Conservation (phyloP, 495 filamentous ascomycete species). For the Neurospora sp. region DNA sequence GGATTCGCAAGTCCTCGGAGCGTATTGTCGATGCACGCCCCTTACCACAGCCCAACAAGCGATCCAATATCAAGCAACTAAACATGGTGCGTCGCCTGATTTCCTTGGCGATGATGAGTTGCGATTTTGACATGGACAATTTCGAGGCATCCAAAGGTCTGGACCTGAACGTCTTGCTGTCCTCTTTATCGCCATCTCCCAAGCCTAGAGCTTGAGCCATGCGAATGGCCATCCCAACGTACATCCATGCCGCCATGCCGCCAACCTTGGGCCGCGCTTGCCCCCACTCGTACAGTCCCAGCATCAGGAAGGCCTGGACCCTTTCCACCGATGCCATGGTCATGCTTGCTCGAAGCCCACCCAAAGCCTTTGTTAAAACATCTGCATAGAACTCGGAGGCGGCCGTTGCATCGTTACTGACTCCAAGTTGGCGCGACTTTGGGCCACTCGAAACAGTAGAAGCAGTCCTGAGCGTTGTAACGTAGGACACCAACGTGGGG, state of each 20-base stretch:
- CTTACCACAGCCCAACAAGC: constrained; percentile 67
- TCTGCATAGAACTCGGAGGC: constrained; percentile 75
- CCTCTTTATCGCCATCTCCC: constrained; percentile 48
- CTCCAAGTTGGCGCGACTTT: constrained; percentile 23
- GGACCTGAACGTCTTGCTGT: constrained; percentile 15
- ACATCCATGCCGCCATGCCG: constrained; percentile 67
- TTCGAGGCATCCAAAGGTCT: constrained; percentile 10
- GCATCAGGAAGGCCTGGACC: constrained; percentile 70
- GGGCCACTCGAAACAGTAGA: constrained; percentile 17
- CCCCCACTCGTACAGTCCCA: constrained; percentile 78
- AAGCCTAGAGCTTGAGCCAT: constrained; percentile 62
- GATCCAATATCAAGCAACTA: constrained; percentile 76
- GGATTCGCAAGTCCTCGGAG: constrained; percentile 56
- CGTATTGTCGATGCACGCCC: constrained; percentile 61
- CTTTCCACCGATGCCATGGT: constrained; percentile 53
- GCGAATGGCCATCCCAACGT: constrained; percentile 67
- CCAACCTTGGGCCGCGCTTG: constrained; percentile 48
- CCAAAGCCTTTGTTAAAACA: constrained; percentile 56
- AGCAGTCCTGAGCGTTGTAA: constrained; percentile 34
- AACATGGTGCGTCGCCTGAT: constrained; percentile 75
- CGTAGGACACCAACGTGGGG: constrained; percentile 53
- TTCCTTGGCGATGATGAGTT: constrained; percentile 61
- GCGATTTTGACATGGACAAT: constrained; percentile 18
- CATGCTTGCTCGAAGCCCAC: constrained; percentile 44
- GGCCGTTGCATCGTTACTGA: constrained; percentile 44